These are phyloP conservation scores for Botrytis pseudocinerea DNA, from an alignment of 2,329 filamentous ascomycete genomes.

Conservation along the genomic window DNA sequence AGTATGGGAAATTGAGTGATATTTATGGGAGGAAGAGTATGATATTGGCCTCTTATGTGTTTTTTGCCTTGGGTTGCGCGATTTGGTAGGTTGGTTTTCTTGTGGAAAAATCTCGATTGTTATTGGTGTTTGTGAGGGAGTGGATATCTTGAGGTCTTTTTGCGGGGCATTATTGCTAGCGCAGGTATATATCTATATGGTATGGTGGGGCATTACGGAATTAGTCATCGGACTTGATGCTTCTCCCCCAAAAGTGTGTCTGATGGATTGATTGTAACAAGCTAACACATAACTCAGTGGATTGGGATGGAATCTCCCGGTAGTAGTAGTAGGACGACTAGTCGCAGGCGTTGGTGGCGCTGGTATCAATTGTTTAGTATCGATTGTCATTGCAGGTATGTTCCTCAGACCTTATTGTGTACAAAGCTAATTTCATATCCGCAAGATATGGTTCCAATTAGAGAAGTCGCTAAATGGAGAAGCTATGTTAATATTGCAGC, in stretches of 20 bases:
- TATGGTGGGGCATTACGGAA: not conserved
- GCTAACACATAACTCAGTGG: constrained; percentile 41
- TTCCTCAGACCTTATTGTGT: no score
- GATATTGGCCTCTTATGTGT: constrained; percentile 46
- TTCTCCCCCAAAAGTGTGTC: not conserved
- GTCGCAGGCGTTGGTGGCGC: constrained; percentile 54
- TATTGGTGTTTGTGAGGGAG: not conserved
- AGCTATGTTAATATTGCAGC: constrained; percentile 55
- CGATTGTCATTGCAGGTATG: constrained; percentile 53
- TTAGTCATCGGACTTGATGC: not conserved
- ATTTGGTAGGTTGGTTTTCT: constrained; percentile 44
- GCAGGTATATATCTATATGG: not conserved
- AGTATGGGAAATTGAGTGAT: constrained; percentile 53
- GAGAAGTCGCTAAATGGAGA: constrained; percentile 55
- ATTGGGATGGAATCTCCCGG: constrained; percentile 48
- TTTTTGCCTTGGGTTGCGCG: constrained; percentile 49
- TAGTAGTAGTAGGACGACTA: constrained; percentile 52
- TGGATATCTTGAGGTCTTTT: not conserved
- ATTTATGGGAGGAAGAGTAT: constrained; percentile 45
- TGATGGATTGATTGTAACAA: not conserved
- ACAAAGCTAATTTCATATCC: not conserved
- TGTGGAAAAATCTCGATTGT: not conserved
- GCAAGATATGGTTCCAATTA: constrained; percentile 51
- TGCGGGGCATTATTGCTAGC: not conserved
- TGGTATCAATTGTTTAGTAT: constrained; percentile 51